Evolutionary conservation across 305 asterid species (phyloP).

Genomic region (Stenogyne calaminthoides): DNA sequence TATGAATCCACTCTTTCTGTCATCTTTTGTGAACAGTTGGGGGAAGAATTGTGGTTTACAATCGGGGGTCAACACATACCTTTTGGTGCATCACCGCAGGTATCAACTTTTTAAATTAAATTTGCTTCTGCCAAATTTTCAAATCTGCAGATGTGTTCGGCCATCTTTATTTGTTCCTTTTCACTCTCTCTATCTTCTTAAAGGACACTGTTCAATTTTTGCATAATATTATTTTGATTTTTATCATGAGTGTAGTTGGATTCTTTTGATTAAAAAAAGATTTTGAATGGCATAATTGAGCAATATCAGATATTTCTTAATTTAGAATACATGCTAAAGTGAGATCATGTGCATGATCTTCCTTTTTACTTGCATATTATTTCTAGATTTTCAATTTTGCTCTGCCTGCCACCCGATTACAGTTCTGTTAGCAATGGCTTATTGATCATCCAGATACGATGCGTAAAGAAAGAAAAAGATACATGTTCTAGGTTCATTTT

Average conservation of each 20-base stretch:
- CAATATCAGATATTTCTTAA: background rate
- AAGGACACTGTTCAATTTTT: background rate
- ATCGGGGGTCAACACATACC: conserved; percentile 81
- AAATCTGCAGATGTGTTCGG: background rate
- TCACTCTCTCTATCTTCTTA: background rate
- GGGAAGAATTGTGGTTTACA: conserved; percentile 79
- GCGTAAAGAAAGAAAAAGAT: background rate
- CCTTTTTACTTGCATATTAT: background rate
- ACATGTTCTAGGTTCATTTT: background rate
- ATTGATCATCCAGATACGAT: background rate
- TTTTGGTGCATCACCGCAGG: conserved; percentile 93
- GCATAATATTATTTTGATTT: background rate
- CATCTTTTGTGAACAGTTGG: conserved; percentile 55
- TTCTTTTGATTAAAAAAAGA: background rate
- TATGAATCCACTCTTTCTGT: background rate
- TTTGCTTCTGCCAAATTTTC: background rate
- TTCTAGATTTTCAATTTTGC: background rate
- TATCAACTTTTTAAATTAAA: conserved; percentile 28
- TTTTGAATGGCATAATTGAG: background rate
- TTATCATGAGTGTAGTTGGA: background rate
- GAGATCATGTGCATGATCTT: background rate
- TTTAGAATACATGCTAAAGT: background rate
- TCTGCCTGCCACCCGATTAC: background rate
- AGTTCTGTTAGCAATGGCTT: background rate
- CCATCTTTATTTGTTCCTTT: background rate